phyloP scores from a whole-genome alignment of 768 basidiomycete genomes.

The Calocera cornea region DNA sequence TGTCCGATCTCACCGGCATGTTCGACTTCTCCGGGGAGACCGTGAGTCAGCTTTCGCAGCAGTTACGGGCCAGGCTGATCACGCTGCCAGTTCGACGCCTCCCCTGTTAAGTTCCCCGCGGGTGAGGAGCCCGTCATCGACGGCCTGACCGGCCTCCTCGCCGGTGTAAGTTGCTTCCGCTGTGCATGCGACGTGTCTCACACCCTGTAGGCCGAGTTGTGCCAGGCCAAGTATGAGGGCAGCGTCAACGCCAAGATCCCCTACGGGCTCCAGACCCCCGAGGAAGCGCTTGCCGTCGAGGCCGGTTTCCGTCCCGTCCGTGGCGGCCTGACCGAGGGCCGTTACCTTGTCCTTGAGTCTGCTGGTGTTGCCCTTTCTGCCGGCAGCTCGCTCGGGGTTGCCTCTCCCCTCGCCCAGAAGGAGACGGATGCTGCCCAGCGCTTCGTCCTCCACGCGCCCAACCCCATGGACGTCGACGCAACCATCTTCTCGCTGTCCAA shows the following conservation, averaged over 20 bases:
- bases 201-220: not conserved
- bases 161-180: not conserved
- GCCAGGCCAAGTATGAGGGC: not conserved
- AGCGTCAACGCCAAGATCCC: not conserved
- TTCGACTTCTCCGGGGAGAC: conserved; percentile 15
- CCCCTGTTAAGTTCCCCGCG: not conserved
- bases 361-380: conserved; percentile 6
- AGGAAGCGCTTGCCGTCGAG: conserved; percentile 8
- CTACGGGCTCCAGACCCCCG: conserved; percentile 8
- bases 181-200: not conserved
- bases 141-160: not conserved
- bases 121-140: conserved; percentile 2
- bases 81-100: conserved; percentile 5
- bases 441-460: not conserved
- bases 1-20: conserved; percentile 12
- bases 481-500: not conserved
- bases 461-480: not conserved
- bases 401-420: not conserved
- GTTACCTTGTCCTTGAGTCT: conserved; percentile 12
- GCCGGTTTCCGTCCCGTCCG: conserved; percentile 12
- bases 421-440: not conserved
- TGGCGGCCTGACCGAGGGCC: conserved; percentile 13
- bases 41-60: not conserved
- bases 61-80: not conserved
- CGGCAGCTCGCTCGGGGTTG: not conserved